These are phyloP conservation scores for Parvularia atlantis DNA, from an alignment of 78 protist species.

Conservation along the genomic window DNA sequence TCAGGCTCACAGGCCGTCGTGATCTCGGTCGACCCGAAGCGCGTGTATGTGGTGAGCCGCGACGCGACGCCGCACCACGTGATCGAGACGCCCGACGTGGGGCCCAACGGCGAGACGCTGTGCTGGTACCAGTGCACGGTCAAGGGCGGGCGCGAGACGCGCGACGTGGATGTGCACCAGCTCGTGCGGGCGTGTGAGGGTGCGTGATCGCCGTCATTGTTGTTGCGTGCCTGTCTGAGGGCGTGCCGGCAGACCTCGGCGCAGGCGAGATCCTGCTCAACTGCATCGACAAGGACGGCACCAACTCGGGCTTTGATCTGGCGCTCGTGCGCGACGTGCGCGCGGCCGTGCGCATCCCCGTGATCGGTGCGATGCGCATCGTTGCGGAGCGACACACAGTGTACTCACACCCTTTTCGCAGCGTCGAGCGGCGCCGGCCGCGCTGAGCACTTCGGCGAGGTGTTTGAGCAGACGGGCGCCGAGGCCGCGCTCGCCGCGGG, in stretches of 20 bases:
- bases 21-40: conserved; percentile 52
- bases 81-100: conserved; percentile 5
- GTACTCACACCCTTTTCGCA: no score
- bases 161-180: conserved; percentile 38
- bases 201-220: neutral
- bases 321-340: conserved; percentile 17
- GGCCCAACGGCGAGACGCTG: conserved; percentile 28
- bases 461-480: conserved; percentile 6
- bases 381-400: no score
- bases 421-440: conserved; percentile 63
- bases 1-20: conserved; percentile 68
- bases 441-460: conserved; percentile 36
- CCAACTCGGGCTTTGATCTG: conserved; percentile 20
- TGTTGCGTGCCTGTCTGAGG: neutral
- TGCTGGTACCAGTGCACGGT: conserved; percentile 64
- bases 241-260: neutral
- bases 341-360: conserved; percentile 39
- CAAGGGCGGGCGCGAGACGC: conserved; percentile 53
- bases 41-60: conserved; percentile 25
- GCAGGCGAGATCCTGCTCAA: conserved; percentile 64
- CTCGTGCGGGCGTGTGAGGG: conserved; percentile 35
- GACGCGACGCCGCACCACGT: neutral
- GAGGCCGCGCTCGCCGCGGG: conserved; percentile 55
- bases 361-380: no score
- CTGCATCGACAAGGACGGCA: conserved; percentile 72